phyloP scores from a whole-genome alignment of 768 basidiomycete genomes.

The Lepiota venenata region DNA sequence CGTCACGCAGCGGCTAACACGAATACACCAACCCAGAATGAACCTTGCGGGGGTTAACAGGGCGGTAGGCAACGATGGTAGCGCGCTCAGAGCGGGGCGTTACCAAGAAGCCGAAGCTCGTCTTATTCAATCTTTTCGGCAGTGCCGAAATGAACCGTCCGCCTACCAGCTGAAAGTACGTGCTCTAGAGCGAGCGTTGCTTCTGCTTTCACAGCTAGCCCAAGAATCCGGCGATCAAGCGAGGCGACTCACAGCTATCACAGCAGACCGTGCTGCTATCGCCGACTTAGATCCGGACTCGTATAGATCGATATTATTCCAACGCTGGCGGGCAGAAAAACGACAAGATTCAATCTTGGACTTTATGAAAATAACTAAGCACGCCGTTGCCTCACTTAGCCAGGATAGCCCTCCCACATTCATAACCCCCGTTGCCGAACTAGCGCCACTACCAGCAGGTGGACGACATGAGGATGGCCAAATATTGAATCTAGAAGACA shows the following conservation, averaged over 20 bases:
- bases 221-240: slow-evolving; percentile 1
- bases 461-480: slow-evolving; percentile 3
- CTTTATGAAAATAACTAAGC: slow-evolving; percentile 4
- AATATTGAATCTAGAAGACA: slow-evolving; percentile 1
- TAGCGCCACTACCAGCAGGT: neutral
- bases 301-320: slow-evolving; percentile 3
- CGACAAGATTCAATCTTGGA: slow-evolving; percentile 3
- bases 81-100: slow-evolving; percentile 1
- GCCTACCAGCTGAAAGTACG: neutral
- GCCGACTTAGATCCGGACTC: slow-evolving; percentile 1
- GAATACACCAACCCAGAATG: too few species aligned
- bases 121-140: neutral
- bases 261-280: neutral
- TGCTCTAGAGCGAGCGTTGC: slow-evolving; percentile 1
- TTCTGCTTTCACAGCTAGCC: slow-evolving; percentile 3
- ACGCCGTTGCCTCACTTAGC: neutral
- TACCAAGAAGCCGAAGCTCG: slow-evolving; percentile 8
- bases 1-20: too few species aligned
- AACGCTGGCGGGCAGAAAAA: slow-evolving; percentile 5
- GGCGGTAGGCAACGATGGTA: too few species aligned
- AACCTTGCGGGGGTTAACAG: too few species aligned
- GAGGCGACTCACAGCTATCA: neutral
- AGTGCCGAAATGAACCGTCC: slow-evolving; percentile 5
- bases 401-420: too few species aligned
- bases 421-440: neutral